phyloP scores from a whole-genome alignment of 2,329 filamentous ascomycete species.

The Graphilbum ipis-grandicollis region DNA sequence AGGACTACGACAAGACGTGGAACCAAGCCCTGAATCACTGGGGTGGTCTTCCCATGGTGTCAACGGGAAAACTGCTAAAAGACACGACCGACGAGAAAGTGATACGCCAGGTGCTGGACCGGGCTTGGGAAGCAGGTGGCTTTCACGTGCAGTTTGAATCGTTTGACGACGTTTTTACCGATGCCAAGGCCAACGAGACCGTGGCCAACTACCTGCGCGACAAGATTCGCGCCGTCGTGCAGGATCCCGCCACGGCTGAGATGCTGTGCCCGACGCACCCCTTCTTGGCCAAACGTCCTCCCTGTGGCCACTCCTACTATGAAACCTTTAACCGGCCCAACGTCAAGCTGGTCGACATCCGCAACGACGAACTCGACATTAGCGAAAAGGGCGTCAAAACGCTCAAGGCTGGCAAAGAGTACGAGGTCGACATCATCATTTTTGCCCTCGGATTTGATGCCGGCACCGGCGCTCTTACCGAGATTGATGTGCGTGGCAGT shows the following conservation, averaged over 20 bases:
- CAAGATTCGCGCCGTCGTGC: conserved; percentile 18
- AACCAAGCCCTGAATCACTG: neutral
- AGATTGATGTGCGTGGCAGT: conserved; percentile 14
- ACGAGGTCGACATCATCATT: conserved; percentile 21
- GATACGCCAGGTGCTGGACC: conserved; percentile 3
- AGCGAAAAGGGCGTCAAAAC: conserved; percentile 21
- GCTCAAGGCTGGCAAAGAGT: conserved; percentile 14
- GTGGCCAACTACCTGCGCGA: conserved; percentile 14
- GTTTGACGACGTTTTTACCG: conserved; percentile 12
- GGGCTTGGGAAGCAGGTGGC: conserved; percentile 3
- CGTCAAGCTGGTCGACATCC: conserved; percentile 28
- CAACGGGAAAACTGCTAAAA: neutral
- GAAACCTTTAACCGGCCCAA: conserved; percentile 27
- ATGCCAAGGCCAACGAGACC: conserved; percentile 13
- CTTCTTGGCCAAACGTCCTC: conserved; percentile 26
- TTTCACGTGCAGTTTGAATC: conserved; percentile 4
- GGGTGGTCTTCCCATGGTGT: conserved; percentile 2
- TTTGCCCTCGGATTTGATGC: conserved; percentile 18
- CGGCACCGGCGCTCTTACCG: conserved; percentile 15
- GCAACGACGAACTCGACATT: conserved; percentile 21
- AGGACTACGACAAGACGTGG: conserved; percentile 2
- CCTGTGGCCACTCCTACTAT: conserved; percentile 29
- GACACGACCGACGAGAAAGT: neutral
- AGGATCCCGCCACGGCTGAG: conserved; percentile 18
- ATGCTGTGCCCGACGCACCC: conserved; percentile 21